Base-by-base conservation (phyloP, 2,329 filamentous ascomycete species). In the Aspergillus sp. region DNA sequence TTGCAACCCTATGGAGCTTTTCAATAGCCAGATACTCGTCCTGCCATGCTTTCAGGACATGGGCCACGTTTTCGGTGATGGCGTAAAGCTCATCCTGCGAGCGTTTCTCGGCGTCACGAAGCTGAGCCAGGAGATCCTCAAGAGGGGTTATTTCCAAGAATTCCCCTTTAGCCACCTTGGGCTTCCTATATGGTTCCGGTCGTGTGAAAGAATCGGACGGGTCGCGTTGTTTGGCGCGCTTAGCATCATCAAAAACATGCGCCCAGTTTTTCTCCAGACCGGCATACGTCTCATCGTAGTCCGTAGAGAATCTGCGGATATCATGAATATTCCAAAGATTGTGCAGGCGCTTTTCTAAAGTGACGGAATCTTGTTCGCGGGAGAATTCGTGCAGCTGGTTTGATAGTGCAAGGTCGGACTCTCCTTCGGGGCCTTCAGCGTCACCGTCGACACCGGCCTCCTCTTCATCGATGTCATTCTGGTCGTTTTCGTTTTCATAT, bases 1-100 rank as follows among this genome's bases (percentile, higher is more conserved):
- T 77, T 22, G 77, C 68, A 47, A 64, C 61, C 59, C 76, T 80
- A 58, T 85, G 83, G n/a, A 87, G 75, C 55, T 75, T 75, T 24
- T 80, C 77, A 12, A 81, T 73, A 5, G 77, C 74, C 18, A 86
- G 71, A 64, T 84, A 87, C 70, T 88, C 85, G 58, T 86, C 81
- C 67, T 88, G 85, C 75, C 85, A 83, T 46, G 78, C 71, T 65
- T 80, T 79, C 61, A 88, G 74, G 12, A 82, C 82, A 39, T 73
- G 71, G 32, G 81, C 80, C 1, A 81, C 81, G 65, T 86, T 85
- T 29, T 79, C 77, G 1, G 85, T 82, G n/a, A 85, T 72, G 2
- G 77, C 74, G 62, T 85, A 85, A 0, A 87, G 78, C 59, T 81
- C 80, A n/a, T 82, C 81, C 0, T 77, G 79, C 11, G 81, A 77